Conservation (phyloP, 2,329 filamentous ascomycete genomes). For the Fusarium concolor region DNA sequence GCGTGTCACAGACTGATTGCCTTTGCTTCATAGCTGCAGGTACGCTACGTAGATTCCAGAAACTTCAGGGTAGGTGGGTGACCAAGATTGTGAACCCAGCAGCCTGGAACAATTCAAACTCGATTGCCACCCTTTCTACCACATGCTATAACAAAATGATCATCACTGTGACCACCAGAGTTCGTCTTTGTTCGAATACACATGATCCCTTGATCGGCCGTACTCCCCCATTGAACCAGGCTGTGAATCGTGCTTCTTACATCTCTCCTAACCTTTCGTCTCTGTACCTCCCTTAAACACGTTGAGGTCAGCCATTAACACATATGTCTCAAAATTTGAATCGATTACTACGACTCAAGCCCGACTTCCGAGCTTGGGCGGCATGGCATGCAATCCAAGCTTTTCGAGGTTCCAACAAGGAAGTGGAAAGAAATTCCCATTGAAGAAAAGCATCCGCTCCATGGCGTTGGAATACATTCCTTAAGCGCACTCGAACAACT, state of each 20-base stretch:
- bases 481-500: conserved; percentile 10
- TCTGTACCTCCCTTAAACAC: conserved; percentile 5
- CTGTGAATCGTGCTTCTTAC: not conserved
- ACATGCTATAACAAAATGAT: conserved; percentile 6
- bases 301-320: conserved; percentile 17
- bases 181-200: not conserved
- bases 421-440: not conserved
- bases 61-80: conserved; percentile 3
- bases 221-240: not conserved
- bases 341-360: conserved; percentile 14
- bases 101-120: conserved; percentile 7
- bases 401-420: not conserved
- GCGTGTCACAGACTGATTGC: conserved; percentile 41
- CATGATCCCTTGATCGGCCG: not conserved
- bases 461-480: conserved; percentile 35
- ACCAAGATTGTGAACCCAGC: conserved; percentile 19
- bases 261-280: conserved; percentile 8
- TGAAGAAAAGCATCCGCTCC: not conserved
- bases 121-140: not conserved
- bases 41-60: not conserved
- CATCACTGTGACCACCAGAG: not conserved
- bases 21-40: conserved; percentile 17
- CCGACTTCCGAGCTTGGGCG: conserved; percentile 6
- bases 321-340: conserved; percentile 20
- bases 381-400: conserved; percentile 24